Evolutionary conservation across 495 filamentous ascomycete species (phyloP), one percentile per base, ranked within the genome.

Genomic region (Hypoxylon trugodes): DNA sequence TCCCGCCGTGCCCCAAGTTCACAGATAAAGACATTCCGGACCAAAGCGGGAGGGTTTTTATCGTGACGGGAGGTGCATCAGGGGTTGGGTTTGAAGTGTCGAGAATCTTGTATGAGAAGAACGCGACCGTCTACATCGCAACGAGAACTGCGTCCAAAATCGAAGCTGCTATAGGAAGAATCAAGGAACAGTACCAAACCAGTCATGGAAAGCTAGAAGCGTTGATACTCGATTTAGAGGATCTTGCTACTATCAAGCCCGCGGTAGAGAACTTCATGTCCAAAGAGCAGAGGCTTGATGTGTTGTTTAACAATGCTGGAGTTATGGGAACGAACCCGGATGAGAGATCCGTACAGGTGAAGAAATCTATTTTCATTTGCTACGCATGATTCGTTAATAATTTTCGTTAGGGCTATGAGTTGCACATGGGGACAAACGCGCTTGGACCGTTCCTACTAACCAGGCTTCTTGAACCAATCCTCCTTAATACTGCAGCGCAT

Each of bases 101-200:
- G 37, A 71, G 55, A 43, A 73, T 80, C 15, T 74, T 82, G 15
- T 80, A 77, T 47, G 21, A 65, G 18, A 71, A 71, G 22, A 75
- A 77, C 28, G 79, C 74, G 18, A 81, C 74, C n/a, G 74, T 85
- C 51, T 85, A 84, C 69, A 72, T 85, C 22, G 80, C 80, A 16
- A 69, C 74, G 16, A 78, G 83, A 26, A 73, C 71, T 6, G 54
- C 66, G 35, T 52, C 49, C 6, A 71, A 61, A 13, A 70, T 70
- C 19, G 51, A 53, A 10, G 30, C 21, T 4, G 70, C 65, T 1
- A 67, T 69, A 26, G 21, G 37, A 40, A 36, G n/a, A 9, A 56
- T 70, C 54, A 58, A 55, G 46, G 66, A 38, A 47, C 52, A 32
- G 22, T 66, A 52, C 19, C 15, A 43, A 6, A 15, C 32, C 4